These are phyloP conservation scores for Hypoxylon rubiginosum DNA, from an alignment of 2,329 filamentous ascomycete species.

Conservation along the genomic window DNA sequence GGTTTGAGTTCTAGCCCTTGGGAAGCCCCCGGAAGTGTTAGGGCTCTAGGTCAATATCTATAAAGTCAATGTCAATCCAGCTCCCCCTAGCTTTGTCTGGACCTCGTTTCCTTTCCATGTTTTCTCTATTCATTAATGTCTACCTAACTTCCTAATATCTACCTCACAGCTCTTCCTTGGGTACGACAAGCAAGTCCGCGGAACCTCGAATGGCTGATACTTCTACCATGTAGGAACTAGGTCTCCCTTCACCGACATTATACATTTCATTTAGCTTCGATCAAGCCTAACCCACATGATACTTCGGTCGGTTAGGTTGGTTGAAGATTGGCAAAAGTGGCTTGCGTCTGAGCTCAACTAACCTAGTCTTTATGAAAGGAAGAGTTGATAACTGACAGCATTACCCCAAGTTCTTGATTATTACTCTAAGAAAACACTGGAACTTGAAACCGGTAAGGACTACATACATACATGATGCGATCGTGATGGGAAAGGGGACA, in stretches of 20 bases:
- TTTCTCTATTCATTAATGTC: background rate
- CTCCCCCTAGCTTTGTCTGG: slow-evolving; percentile 7
- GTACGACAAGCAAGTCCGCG: background rate
- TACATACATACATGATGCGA: background rate
- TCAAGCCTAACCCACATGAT: background rate
- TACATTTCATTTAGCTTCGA: background rate
- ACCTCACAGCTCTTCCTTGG: background rate
- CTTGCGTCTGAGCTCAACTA: background rate
- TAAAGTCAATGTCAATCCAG: slow-evolving; percentile 4
- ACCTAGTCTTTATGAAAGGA: slow-evolving; percentile 1
- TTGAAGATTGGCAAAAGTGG: slow-evolving; percentile 1
- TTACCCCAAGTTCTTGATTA: background rate
- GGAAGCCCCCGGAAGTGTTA: slow-evolving; percentile 30
- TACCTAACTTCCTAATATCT: background rate
- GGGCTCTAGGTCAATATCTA: slow-evolving; percentile 25
- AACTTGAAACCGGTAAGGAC: slow-evolving; percentile 11
- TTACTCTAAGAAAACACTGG: slow-evolving; percentile 1
- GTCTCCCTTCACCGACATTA: background rate
- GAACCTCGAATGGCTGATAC: background rate
- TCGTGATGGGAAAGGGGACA: slow-evolving; percentile 2
- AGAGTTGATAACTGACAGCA: background rate
- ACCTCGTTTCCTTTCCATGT: slow-evolving; percentile 12
- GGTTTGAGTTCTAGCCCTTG: slow-evolving; percentile 31
- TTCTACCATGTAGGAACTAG: background rate
- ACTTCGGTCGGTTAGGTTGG: background rate